Conservation (phyloP, 192 early-diverging fungal species). For the Glomus cerebriforme region DNA sequence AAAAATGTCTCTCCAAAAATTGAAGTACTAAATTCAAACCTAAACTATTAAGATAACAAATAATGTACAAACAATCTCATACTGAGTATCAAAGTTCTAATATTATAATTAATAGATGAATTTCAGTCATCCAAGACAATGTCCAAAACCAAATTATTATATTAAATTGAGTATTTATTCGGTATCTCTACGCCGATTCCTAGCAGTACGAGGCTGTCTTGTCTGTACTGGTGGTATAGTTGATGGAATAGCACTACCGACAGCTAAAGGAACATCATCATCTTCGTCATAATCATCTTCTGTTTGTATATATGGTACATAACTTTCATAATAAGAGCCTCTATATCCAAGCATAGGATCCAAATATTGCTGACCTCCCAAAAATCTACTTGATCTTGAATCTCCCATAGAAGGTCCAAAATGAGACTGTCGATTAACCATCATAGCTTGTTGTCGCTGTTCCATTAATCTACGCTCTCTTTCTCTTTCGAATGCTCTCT, state of each 20-base stretch:
- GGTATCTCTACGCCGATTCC: background rate
- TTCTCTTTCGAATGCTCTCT: constrained; percentile 24
- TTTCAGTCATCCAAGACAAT: background rate
- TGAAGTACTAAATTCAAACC: too few relatives aligned
- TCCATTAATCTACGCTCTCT: constrained; percentile 28
- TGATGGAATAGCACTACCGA: background rate
- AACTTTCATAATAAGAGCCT: constrained; percentile 18
- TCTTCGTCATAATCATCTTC: constrained; percentile 10
- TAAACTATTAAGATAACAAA: background rate
- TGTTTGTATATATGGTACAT: constrained; percentile 9
- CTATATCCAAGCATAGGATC: background rate
- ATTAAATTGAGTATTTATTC: constrained; percentile 10
- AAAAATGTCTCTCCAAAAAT: too few relatives aligned
- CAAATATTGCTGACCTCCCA: constrained; percentile 21
- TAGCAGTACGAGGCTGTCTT: background rate
- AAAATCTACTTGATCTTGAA: constrained; percentile 15
- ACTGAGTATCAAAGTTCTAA: background rate
- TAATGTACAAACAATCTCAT: background rate
- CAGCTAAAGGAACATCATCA: constrained; percentile 25
- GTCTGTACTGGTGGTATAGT: background rate
- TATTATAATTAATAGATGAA: too few relatives aligned
- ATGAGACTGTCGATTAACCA: background rate
- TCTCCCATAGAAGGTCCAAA: background rate
- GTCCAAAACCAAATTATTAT: background rate
- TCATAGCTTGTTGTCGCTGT: constrained; percentile 12